phyloP scores from a whole-genome alignment of 257 asterid species.

The Lantana camara region DNA sequence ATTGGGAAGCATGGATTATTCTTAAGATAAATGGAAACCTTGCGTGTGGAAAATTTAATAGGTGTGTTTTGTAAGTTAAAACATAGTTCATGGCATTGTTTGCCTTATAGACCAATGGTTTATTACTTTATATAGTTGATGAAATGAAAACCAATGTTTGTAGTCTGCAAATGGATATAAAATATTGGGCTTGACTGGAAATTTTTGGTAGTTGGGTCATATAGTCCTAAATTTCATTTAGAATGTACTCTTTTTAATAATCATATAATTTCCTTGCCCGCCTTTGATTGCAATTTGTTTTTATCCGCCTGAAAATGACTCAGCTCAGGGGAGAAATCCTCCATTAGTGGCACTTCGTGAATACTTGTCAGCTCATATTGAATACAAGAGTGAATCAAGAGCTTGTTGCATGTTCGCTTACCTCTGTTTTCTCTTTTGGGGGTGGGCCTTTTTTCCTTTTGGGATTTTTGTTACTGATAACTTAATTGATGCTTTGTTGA shows the following conservation, averaged over 20 bases:
- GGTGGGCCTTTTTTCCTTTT: too few species aligned
- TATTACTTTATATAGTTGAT: neutral
- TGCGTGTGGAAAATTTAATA: neutral
- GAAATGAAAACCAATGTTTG: neutral
- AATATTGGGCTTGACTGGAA: neutral
- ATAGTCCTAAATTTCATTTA: neutral
- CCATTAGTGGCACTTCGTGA: neutral
- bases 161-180: neutral
- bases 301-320: neutral
- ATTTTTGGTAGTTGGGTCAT: constrained; percentile 13
- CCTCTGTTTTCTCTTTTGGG: neutral
- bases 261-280: neutral
- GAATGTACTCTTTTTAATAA: neutral
- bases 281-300: constrained; percentile 1
- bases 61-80: neutral
- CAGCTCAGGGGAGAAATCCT: neutral
- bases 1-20: neutral
- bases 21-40: neutral
- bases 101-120: neutral
- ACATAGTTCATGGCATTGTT: neutral
- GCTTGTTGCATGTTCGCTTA: neutral
- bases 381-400: neutral
- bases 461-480: constrained; percentile 11
- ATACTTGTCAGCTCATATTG: constrained; percentile 4
- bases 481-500: constrained; percentile 22